Base-by-base conservation (phyloP, 768 basidiomycete genomes). In the Inosperma sp. region DNA sequence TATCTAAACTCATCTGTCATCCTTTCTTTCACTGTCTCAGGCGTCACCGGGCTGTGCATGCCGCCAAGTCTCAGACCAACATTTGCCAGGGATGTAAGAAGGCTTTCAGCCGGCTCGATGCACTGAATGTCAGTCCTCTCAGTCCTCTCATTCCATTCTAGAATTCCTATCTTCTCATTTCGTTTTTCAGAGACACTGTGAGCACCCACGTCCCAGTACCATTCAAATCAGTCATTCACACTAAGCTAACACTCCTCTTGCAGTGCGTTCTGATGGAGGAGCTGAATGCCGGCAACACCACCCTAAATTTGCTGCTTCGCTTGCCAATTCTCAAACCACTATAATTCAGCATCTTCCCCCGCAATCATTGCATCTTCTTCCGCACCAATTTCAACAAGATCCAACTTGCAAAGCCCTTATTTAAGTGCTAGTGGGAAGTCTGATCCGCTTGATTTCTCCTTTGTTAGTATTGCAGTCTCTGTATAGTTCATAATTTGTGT, bases 101-200 rank as follows among this genome's bases (percentile, higher is more conserved):
- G 76, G 87, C 91, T 9, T 97, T 97, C 68, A 94, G 93, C 63
- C 76, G 93, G 52, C 71, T 93, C 65, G 93, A 97, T 73, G 93
- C 93, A 16, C 76, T 97, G 55, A 95, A 94, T 71, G 92, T 94
- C 72, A 71, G 90, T 82, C 57, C 56, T 60, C 26, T 23, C 39
- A 48, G 34, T 49, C 35, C 21, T 19, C 31, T 48, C 42, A 37
- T 59, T 49, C 33, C 60, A 62, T 56, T 63, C 54, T 64, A 7
- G n/a, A 21, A 22, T 31, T 21, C 19, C 46, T 8, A 45, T 49
- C 33, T 40, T 42, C 14, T 42, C 50, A 10, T 49, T 51, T 16
- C 33, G 31, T 36, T 37, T 45, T 68, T 57, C 69, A 88, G 86
- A 77, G 88, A 72, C 88, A 90, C 69, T 71, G 88, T 90, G 68